Evolutionary conservation across 192 early-diverging fungal species (phyloP), one percentile per base, ranked within the genome.

Genomic region (Lunasporangiospora selenospora): DNA sequence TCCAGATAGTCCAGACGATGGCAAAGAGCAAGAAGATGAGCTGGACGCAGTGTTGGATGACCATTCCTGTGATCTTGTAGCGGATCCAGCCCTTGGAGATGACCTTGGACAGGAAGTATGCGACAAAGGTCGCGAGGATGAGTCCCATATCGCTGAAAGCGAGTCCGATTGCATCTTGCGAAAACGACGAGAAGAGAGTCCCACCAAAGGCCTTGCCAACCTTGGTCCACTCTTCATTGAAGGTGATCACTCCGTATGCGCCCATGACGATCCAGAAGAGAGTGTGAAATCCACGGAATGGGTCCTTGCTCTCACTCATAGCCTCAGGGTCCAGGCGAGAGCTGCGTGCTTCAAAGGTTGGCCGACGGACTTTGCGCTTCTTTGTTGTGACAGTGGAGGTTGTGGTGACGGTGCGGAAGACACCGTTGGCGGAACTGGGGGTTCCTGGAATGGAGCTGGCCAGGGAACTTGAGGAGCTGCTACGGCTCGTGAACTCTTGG

Each of bases 181-280:
- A 84, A 47, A 93, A 83, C 18, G 87, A 77, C 12, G 58, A 57
- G 45, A 83, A 86, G 21, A 90, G 65, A 1, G 61, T 53, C 18
- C 69, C 69, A 0, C 67, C 62, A 38, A 83, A 75, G 16, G 76
- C 75, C 23, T 87, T 59, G 41, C 69, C 73, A 2, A 76, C 46
- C 39, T 63, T 26, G 21, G 75, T 79, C 43, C 91, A 91, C 53
- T 78, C 81, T 27, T 57, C 61, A 55, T 79, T 77, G 24, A 89
- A 62, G 1, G 85, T 86, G 33, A 82, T 80, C 24, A 90, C 41
- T n/a, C 86, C 77, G 56, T 90, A 92, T 43, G 83, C 83, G 11
- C 77, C 85, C 85, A 95, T 92, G 23, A 81, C 81, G 39, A 92
- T 83, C 92, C 93, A 94, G 63, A 94, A 95, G 18, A 94, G 76